Percentiles rank a stretch among this genome's conserved stretches.
These are phyloP conservation scores for Camelina hispida DNA, from an alignment of 345 rosid genomes.

Conservation along the genomic window DNA sequence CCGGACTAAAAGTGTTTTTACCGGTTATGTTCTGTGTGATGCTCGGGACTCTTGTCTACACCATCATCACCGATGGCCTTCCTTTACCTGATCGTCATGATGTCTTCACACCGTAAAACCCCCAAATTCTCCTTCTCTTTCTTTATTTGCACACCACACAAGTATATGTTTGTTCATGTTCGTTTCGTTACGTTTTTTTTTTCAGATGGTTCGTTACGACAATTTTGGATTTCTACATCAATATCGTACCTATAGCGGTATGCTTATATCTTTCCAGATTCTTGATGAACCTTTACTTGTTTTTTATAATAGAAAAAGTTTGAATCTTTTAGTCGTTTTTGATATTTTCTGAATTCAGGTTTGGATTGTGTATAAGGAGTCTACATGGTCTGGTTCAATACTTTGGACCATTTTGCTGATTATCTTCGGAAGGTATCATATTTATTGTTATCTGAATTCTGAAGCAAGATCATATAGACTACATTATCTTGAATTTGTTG, in stretches of 20 bases:
- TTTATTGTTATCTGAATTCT: neutral
- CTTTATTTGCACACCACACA: neutral
- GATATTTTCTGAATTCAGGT: conserved; percentile 46
- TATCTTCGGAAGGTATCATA: conserved; percentile 71
- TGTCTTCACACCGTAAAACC: conserved; percentile 72
- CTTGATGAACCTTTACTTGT: conserved; percentile 4
- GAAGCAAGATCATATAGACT: neutral
- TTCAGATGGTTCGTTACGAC: conserved; percentile 82
- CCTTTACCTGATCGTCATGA: conserved; percentile 78
- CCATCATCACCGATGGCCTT: conserved; percentile 63
- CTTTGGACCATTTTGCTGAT: conserved; percentile 70
- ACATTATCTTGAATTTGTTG: neutral
- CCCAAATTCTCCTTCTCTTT: conserved; percentile 1
- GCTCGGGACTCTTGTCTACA: conserved; percentile 65
- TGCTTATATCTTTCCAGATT: neutral
- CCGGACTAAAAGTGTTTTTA: conserved; percentile 55
- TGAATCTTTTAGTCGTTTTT: neutral
- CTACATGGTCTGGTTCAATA: conserved; percentile 49
- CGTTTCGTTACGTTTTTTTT: conserved; percentile 17
- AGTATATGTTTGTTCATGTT: neutral
- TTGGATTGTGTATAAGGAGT: conserved; percentile 81
- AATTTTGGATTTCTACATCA: conserved; percentile 73
- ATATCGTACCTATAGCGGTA: conserved; percentile 66
- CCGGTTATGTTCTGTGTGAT: conserved; percentile 51
- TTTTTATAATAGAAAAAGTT: neutral